A percentile compares a stretch with the other conserved stretches of the same genome.
Conservation (phyloP, 2,329 filamentous ascomycete genomes). For the Botrytis aclada region DNA sequence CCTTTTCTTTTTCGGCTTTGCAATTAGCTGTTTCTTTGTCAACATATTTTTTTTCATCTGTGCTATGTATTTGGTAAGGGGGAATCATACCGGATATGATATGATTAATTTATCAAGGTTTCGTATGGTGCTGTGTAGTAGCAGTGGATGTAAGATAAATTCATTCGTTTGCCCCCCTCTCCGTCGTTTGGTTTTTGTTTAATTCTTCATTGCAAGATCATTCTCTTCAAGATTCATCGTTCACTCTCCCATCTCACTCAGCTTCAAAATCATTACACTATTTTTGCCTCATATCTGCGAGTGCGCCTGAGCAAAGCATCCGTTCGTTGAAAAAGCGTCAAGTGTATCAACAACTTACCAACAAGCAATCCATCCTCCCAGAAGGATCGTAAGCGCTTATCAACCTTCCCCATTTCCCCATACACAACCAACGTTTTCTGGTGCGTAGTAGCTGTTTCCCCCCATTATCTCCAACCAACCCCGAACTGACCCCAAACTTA, state of each 20-base stretch:
- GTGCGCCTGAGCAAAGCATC: constrained; percentile 13
- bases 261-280: not conserved
- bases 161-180: constrained; percentile 18
- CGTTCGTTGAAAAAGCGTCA: constrained; percentile 15
- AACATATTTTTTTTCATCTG: not conserved
- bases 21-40: constrained; percentile 6
- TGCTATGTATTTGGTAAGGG: constrained; percentile 13
- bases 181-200: not conserved
- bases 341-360: constrained; percentile 15
- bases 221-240: constrained; percentile 2
- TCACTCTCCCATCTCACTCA: constrained; percentile 1
- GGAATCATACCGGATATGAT: constrained; percentile 18
- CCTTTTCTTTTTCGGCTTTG: constrained; percentile 6
- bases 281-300: constrained; percentile 6
- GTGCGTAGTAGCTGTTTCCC: constrained; percentile 9
- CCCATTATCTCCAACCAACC: constrained; percentile 11
- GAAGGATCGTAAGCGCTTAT: constrained; percentile 20
- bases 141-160: constrained; percentile 19
- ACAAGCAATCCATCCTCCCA: constrained; percentile 5
- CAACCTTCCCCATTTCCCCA: constrained; percentile 6
- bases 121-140: constrained; percentile 9
- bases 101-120: constrained; percentile 15
- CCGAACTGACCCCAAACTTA: constrained; percentile 7
- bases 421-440: constrained; percentile 11
- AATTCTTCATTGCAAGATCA: not conserved